Evolutionary conservation across 1,284 basidiomycete species (phyloP).

Genomic region (Thelephora terrestris): DNA sequence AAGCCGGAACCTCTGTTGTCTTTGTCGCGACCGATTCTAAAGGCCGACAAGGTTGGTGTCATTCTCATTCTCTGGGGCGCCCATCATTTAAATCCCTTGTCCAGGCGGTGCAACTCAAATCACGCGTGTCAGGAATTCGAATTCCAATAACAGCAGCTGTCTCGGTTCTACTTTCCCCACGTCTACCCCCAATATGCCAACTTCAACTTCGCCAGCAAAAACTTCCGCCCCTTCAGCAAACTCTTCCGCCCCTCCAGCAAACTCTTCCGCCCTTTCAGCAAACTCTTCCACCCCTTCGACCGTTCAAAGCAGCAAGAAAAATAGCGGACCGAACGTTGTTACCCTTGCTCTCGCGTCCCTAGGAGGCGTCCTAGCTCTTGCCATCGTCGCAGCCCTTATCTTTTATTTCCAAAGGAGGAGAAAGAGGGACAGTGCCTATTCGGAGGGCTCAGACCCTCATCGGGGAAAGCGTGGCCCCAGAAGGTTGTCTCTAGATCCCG

Average conservation of each 20-base stretch:
- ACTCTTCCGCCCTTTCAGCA: constrained; percentile 5
- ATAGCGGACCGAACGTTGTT: constrained; percentile 5
- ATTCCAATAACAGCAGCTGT: constrained; percentile 42
- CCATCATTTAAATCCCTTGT: not conserved
- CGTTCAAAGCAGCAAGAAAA: constrained; percentile 9
- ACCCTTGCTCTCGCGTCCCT: constrained; percentile 23
- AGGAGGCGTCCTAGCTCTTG: constrained; percentile 43
- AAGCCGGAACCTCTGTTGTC: constrained; percentile 47
- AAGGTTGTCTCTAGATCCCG: not conserved
- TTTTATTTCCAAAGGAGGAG: constrained; percentile 33
- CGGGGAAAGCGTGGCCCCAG: not conserved
- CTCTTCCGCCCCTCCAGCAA: no score
- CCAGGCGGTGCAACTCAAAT: constrained; percentile 50
- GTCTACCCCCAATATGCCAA: constrained; percentile 27
- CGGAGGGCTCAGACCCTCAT: not conserved
- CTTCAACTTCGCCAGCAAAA: constrained; percentile 11
- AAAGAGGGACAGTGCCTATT: constrained; percentile 14
- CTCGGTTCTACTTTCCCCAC: constrained; percentile 42
- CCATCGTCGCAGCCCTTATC: constrained; percentile 42
- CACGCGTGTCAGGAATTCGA: constrained; percentile 30
- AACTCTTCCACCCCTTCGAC: constrained; percentile 4
- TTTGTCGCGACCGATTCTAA: constrained; percentile 52
- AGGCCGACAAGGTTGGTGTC: constrained; percentile 26
- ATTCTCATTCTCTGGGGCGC: not conserved
- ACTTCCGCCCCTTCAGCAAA: no score